These are phyloP conservation scores for Powellomyces hirtus DNA, from an alignment of 192 early-diverging fungal species.

Conservation along the genomic window DNA sequence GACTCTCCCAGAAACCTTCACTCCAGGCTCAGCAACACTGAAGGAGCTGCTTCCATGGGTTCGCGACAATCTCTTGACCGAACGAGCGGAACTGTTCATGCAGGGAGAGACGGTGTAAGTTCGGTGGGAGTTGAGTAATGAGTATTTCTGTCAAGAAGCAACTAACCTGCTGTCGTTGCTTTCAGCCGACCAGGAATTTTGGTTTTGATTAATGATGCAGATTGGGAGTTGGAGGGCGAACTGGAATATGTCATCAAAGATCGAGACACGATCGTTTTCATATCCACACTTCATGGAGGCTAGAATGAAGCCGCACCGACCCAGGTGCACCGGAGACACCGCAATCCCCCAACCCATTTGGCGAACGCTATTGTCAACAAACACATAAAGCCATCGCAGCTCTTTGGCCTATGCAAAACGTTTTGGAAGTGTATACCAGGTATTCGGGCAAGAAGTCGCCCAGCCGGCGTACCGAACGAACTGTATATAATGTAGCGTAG, in stretches of 20 bases:
- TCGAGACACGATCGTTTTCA: slow-evolving; percentile 84
- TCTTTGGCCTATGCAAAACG: no score
- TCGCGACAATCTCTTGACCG: slow-evolving; percentile 66
- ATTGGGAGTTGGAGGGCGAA: slow-evolving; percentile 95
- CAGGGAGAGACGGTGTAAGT: slow-evolving; percentile 76
- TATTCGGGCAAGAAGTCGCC: no score
- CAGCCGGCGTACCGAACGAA: no score
- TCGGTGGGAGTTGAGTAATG: not conserved
- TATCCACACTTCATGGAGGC: slow-evolving; percentile 97
- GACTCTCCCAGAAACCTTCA: slow-evolving; percentile 43
- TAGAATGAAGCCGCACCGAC: no score
- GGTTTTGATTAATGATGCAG: slow-evolving; percentile 89
- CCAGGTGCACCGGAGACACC: no score
- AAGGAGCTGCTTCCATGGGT: slow-evolving; percentile 71
- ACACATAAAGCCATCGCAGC: no score
- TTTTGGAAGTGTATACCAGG: no score
- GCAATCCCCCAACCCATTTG: no score
- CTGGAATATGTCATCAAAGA: slow-evolving; percentile 77
- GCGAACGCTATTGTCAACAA: no score
- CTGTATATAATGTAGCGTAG: no score
- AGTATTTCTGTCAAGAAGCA: not conserved
- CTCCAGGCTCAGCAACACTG: slow-evolving; percentile 49
- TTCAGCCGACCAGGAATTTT: slow-evolving; percentile 89
- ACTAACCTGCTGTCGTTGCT: not conserved
- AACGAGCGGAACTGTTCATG: slow-evolving; percentile 82